Percentiles rank a stretch among this genome's conserved stretches.
Evolutionary conservation across 495 filamentous ascomycete species (phyloP).

Genomic region (Hypomontagnella submonticulosa): DNA sequence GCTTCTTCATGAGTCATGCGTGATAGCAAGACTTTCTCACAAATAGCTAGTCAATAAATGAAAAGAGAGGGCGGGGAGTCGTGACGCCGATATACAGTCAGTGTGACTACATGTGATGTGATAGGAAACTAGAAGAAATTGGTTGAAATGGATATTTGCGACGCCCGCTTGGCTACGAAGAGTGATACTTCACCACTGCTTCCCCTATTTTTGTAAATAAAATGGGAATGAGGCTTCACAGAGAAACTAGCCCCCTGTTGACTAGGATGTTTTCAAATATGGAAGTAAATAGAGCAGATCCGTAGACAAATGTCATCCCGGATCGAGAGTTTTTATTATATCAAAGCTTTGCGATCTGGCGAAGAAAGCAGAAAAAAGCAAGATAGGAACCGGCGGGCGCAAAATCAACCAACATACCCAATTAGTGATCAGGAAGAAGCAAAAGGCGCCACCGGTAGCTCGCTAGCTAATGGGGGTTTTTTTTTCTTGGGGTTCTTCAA

Average conservation of each 20-base stretch:
- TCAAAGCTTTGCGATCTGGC: too few species aligned
- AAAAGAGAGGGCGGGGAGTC: constrained; percentile 2
- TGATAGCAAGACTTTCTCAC: constrained; percentile 16
- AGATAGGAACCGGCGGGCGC: constrained; percentile 9
- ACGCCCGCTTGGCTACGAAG: constrained; percentile 23
- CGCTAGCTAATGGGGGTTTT: constrained; percentile 6
- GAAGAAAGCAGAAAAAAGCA: constrained; percentile 16
- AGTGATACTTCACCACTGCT: constrained; percentile 20
- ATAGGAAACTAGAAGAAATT: constrained; percentile 12
- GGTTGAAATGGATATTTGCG: constrained; percentile 18
- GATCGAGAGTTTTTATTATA: too few species aligned
- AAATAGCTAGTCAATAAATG: constrained; percentile 16
- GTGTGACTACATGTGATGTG: constrained; percentile 35
- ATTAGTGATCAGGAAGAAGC: constrained; percentile 32
- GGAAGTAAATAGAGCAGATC: constrained; percentile 42
- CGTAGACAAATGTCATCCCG: constrained; percentile 4
- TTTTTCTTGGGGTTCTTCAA: constrained; percentile 5
- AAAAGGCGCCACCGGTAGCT: constrained; percentile 18
- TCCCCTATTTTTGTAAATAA: constrained; percentile 40
- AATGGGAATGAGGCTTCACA: constrained; percentile 36
- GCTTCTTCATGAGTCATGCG: constrained; percentile 33
- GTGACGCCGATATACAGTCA: constrained; percentile 12
- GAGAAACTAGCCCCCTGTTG: constrained; percentile 31
- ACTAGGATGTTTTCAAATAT: constrained; percentile 26
- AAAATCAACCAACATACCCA: constrained; percentile 36